Conservation (phyloP, 1,284 basidiomycete genomes). For the Ganoderma lingzhi region DNA sequence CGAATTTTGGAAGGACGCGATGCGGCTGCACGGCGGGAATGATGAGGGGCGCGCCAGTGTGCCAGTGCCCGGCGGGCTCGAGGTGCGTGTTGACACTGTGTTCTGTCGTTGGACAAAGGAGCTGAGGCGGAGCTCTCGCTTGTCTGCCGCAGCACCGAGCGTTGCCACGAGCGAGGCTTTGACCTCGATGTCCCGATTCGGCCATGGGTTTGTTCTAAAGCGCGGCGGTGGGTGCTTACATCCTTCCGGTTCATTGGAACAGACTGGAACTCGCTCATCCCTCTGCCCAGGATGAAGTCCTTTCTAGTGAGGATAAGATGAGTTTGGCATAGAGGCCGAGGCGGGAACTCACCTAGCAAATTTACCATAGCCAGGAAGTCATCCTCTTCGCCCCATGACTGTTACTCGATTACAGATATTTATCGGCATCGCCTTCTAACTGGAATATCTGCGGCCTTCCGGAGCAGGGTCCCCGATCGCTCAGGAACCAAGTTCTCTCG, state of each 20-base stretch:
- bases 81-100: background rate
- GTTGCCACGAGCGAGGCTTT: background rate
- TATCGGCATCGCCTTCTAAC: background rate
- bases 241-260: background rate
- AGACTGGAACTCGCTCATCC: background rate
- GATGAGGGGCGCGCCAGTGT: background rate
- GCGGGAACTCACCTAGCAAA: too few relatives aligned
- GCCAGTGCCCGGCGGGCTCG: background rate
- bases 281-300: background rate
- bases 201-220: background rate
- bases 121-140: background rate
- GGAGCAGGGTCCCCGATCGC: background rate
- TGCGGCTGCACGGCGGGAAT: constrained; percentile 18
- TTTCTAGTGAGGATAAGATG: background rate
- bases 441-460: background rate
- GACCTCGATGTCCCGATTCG: background rate
- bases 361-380: too few relatives aligned
- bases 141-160: constrained; percentile 1
- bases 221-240: background rate
- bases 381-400: background rate
- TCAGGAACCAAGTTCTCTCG: background rate
- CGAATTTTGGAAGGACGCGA: constrained; percentile 45
- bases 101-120: background rate
- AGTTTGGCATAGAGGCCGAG: background rate
- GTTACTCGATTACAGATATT: background rate